Base-by-base conservation (phyloP, 306 rosid genomes). In the Vigna unguiculata region DNA sequence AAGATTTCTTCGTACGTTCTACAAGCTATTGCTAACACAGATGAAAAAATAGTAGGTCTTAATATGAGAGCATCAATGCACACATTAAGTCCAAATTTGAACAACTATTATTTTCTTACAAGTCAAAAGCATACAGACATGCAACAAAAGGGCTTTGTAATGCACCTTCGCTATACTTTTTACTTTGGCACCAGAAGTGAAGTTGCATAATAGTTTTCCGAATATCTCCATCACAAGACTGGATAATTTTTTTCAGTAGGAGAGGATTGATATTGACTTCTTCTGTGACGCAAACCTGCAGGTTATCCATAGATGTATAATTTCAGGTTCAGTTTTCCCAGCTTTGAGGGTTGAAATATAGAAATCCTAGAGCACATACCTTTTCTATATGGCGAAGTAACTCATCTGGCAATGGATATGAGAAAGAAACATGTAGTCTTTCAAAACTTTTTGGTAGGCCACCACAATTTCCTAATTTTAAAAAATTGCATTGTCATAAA, bases 161-260 rank as follows among this genome's bases (percentile, higher is more conserved):
- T 85, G 9, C 45, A 94, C 98, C 96, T 88, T 81, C 79, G 46
- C 69, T 52, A 80, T 73, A 68, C 72, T 53, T 71, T 85, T 67
- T 72, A 82, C 90, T 90, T 86, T 88, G 99, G 81, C 90, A 81
- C 99, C 99, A 89, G 90, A 89, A 95, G 86, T 95, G 99, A 81
- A 95, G 93, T 75, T 88, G 87, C 96, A 87, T 80, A 61, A 88
- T 85, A 79, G 82, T 81, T 89, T 95, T 92, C 51, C 97, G 93
- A 62, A 95, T 87, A 82, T 95, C 99, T 59, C 89, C 87, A 71
- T 60, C 78, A 55, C 91, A 89, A 80, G 75, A 88, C 48, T 57
- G 83, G 72, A 95, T 69, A 76, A 95, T 84, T 61, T 60, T 88
- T 82, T 89, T 86, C 49, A 95, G 79, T 69, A 90, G 62, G 76